Conservation (phyloP, 768 basidiomycete species). For the Phanerochaete sordida region DNA sequence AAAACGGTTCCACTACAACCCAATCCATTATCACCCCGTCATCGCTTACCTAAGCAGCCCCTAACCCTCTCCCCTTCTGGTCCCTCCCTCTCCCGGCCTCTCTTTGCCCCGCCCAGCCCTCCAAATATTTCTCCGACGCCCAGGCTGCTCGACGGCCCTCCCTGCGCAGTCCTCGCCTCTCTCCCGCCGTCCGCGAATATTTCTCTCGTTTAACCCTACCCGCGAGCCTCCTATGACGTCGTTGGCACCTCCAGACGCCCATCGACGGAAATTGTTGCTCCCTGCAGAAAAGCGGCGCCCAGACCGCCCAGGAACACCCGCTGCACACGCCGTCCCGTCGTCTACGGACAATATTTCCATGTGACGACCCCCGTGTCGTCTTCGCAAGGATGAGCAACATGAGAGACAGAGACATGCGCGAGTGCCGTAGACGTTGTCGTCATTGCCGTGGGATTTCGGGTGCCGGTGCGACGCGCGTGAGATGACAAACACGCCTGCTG, state of each 20-base stretch:
- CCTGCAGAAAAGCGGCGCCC: neutral
- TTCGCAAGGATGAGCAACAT: neutral
- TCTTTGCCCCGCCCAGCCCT: neutral
- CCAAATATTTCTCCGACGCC: neutral
- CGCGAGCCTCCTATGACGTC: neutral
- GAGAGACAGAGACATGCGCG: too few relatives aligned
- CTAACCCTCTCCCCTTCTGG: neutral
- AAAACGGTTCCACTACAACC: slow-evolving; percentile 1
- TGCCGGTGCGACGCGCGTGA: neutral
- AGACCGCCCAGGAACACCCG: too few relatives aligned
- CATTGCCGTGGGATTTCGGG: neutral
- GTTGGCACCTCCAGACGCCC: neutral
- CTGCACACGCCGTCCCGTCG: too few relatives aligned
- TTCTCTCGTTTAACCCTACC: neutral
- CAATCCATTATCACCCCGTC: slow-evolving; percentile 2
- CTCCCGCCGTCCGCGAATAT: neutral
- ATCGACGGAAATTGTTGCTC: neutral
- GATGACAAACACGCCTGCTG: neutral
- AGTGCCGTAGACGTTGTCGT: too few relatives aligned
- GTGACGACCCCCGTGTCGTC: too few relatives aligned
- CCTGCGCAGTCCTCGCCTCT: neutral
- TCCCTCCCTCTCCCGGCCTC: neutral
- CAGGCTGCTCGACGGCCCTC: neutral
- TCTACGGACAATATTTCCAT: too few relatives aligned
- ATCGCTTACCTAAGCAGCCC: slow-evolving; percentile 4